Evolutionary conservation across 108 stramenopile genomes (phyloP).

Genomic region (Conticribra guillardii): DNA sequence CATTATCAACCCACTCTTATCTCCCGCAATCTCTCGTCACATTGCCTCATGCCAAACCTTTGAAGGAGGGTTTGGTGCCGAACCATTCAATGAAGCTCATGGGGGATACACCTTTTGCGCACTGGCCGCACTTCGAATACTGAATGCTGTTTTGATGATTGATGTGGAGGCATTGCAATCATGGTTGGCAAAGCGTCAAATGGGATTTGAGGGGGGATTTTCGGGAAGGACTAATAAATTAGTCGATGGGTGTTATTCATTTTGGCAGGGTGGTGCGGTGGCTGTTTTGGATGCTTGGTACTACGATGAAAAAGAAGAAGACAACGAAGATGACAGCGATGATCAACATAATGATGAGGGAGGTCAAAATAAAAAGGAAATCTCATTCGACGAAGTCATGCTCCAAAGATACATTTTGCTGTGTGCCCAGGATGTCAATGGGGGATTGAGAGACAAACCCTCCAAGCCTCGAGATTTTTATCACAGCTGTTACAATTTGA

Average conservation of each 20-base stretch:
- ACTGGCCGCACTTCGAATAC: slow-evolving; percentile 77
- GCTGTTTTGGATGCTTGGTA: slow-evolving; percentile 67
- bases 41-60: slow-evolving; percentile 92
- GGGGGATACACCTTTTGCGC: slow-evolving; percentile 99
- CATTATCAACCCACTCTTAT: slow-evolving; percentile 26
- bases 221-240: slow-evolving; percentile 97
- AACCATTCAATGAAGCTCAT: slow-evolving; percentile 95
- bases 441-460: slow-evolving; percentile 95
- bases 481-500: slow-evolving; percentile 98
- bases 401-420: slow-evolving; percentile 95
- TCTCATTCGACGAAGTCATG: slow-evolving; percentile 67
- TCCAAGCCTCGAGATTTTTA: slow-evolving; percentile 94
- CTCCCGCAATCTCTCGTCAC: slow-evolving; percentile 27
- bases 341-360: not conserved
- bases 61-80: slow-evolving; percentile 98
- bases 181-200: slow-evolving; percentile 91
- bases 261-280: slow-evolving; percentile 97
- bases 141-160: slow-evolving; percentile 34
- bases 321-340: not conserved
- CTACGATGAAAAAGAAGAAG: slow-evolving; percentile 2
- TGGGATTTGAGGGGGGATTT: slow-evolving; percentile 95
- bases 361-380: not conserved
- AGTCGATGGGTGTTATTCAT: slow-evolving; percentile 99
- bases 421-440: slow-evolving; percentile 96
- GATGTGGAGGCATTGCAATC: slow-evolving; percentile 69